Evolutionary conservation across 306 rosid genomes (phyloP), one percentile per base, ranked within the genome.

Genomic region (Inga laurina): DNA sequence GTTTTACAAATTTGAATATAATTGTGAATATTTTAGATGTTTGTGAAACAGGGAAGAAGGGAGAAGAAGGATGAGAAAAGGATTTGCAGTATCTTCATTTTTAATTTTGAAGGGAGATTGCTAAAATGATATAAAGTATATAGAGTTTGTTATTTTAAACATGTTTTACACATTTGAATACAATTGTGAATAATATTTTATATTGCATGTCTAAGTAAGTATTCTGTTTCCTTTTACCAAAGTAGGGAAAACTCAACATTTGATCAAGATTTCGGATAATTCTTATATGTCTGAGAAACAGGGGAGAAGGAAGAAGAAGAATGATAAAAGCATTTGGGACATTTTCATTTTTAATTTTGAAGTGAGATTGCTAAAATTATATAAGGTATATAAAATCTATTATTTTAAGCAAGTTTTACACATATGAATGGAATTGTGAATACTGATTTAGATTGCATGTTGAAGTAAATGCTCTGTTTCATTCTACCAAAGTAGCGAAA

Each of bases 1-100:
- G 68, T 11, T 61, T 61, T 24, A 24, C 37, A 61, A 18, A 24
- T 61, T 61, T 61, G 35, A 24, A 24, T 9, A 35, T 0, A 22
- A 24, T 24, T 61, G 35, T 24, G 34, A 10, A 4, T 10, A 27
- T 4, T 10, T 8, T 59, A 59, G 18, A 48, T 11, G 52, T 48
- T 48, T 48, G 82, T 19, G 83, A 21, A 8, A 86, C 64, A 14
- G 85, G 65, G 4, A 77, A 5, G 62, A 54, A 54, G 39, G 5
- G 5, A 27, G 68, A 27, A 62, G 37, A 62, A 24, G 39, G 5
- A 37, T 27, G 39, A 11, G 73, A 71, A 0, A 82, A 37, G 6
- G 68, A 12, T 62, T 24, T 54, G 68, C 39, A 3, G 30, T 3
- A 11, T 4, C 35, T 24, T 10, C 35, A 62, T 62, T 24, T 27